Evolutionary conservation across 768 basidiomycete genomes (phyloP), one percentile per base, ranked within the genome.

Genomic region (Pleurotus platypus): DNA sequence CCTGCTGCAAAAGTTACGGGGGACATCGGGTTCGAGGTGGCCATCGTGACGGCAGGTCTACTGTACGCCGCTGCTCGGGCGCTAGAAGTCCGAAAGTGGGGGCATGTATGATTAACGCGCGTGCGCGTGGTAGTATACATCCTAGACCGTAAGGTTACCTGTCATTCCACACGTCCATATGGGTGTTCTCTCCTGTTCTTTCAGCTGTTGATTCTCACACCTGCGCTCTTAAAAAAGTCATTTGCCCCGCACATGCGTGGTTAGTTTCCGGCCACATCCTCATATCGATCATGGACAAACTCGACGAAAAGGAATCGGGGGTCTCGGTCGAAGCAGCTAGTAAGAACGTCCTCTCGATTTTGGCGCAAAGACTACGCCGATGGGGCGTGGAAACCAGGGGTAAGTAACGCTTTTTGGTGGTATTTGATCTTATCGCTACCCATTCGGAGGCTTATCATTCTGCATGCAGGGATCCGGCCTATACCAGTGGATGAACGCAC

Each of bases 21-120:
- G 1, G 91, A 93, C 70, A 85, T 93, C 56, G 90, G 89, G n/a
- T 90, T 92, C 60, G 89, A 90, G 68, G 68, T 89, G 22, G 86
- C 87, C 2, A 85, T 90, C 62, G 75, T 70, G 1, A 66, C 80
- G 2, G 78, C 82, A 5, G 75, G 65, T 8, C 37, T 88, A 8
- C 68, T 85, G 39, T 90, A 90, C 65, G 15, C 83, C 4, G 81
- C 80, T 1, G 73, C 89, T 35, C 72, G 89, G 56, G 74, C 65
- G 60, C 45, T 82, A 26, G 83, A 85, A 63, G 72, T 77, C 27
- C 73, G 66, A 48, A 47, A 72, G 20, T 59, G 67, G 57, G 56
- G 43, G 11, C 30, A 1, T 35, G 30, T 35, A 8, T 35, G 30
- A 35, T 35, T 35, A 35, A 35, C 30, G 30, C 30, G 9, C 11